Conservation (phyloP, 345 rosid species). For the Microthlaspi erraticum region DNA sequence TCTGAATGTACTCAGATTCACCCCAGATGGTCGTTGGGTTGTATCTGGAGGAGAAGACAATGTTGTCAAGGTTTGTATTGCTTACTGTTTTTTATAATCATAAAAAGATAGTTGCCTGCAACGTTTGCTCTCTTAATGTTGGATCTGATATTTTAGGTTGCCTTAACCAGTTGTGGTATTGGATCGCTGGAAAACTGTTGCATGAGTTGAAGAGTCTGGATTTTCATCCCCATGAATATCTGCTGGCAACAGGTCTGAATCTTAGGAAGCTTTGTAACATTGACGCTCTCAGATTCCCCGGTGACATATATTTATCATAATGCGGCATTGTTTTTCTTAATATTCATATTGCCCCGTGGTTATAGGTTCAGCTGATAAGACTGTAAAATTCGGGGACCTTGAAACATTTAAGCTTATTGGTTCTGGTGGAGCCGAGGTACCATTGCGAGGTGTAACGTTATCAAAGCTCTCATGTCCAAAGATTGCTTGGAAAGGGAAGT, state of each 20-base stretch:
- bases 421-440: slow-evolving; percentile 95
- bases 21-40: too few species aligned
- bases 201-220: slow-evolving; percentile 97
- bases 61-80: slow-evolving; percentile 71
- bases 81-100: too few species aligned
- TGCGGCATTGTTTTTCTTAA: not conserved
- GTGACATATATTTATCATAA: slow-evolving; percentile 18
- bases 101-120: slow-evolving; percentile 4
- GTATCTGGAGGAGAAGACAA: slow-evolving; percentile 99
- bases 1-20: too few species aligned
- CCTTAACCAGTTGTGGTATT: slow-evolving; percentile 84
- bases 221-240: slow-evolving; percentile 97
- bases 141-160: slow-evolving; percentile 17
- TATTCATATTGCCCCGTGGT: slow-evolving; percentile 17
- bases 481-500: too few species aligned
- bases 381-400: slow-evolving; percentile 98
- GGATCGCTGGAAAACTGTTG: slow-evolving; percentile 98
- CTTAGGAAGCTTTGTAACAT: slow-evolving; percentile 16
- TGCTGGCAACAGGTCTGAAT: slow-evolving; percentile 86
- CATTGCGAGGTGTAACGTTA: not conserved
- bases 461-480: too few species aligned
- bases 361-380: slow-evolving; percentile 96
- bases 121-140: slow-evolving; percentile 7
- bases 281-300: not conserved
- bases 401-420: slow-evolving; percentile 96